Percentiles rank a stretch among this genome's conserved stretches.
Evolutionary conservation across 2,329 filamentous ascomycete species (phyloP).

Genomic region (Dendrostoma leiphaemia): DNA sequence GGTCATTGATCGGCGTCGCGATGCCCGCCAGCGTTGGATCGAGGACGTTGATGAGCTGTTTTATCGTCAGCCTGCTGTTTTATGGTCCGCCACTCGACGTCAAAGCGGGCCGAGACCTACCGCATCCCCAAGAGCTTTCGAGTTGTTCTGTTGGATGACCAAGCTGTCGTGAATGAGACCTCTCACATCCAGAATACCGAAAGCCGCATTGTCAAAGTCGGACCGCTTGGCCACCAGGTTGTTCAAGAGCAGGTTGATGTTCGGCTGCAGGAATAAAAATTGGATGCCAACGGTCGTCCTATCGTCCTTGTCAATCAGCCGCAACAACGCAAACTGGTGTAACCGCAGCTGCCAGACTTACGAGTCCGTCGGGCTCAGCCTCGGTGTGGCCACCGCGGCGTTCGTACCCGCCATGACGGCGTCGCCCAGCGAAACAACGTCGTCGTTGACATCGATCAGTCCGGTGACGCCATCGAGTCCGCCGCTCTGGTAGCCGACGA

Average conservation of each 20-base stretch:
- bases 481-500: too few species aligned
- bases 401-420: neutral
- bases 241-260: constrained; percentile 1
- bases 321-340: too few species aligned
- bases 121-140: neutral
- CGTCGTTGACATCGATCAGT: constrained; percentile 8
- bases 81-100: neutral
- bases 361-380: constrained; percentile 2
- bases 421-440: constrained; percentile 1
- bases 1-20: constrained; percentile 9
- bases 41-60: constrained; percentile 3
- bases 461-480: neutral
- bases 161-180: constrained; percentile 5
- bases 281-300: constrained; percentile 5
- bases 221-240: constrained; percentile 3
- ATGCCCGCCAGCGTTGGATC: constrained; percentile 4
- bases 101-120: neutral
- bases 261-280: constrained; percentile 4
- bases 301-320: neutral
- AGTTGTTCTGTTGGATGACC: constrained; percentile 2
- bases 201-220: neutral
- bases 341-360: too few species aligned
- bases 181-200: constrained; percentile 9
- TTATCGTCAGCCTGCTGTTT: neutral
- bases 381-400: neutral